Evolutionary conservation across 257 asterid genomes (phyloP), one percentile per base, ranked within the genome.

Genomic region (Fraxinus excelsior): DNA sequence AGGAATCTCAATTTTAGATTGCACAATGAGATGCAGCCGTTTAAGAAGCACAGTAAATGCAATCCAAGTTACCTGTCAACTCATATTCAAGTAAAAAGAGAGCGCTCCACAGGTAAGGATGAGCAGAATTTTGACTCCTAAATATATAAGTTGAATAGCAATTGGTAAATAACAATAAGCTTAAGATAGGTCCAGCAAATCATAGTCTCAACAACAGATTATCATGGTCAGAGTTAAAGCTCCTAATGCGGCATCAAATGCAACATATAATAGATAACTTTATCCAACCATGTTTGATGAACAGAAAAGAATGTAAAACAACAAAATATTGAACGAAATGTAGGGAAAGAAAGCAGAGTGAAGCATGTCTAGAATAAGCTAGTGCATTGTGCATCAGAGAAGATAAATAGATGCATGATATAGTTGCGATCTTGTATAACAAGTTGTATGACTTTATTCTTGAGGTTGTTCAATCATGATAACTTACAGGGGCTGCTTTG

Each of bases 401-500:
- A 58, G 66, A 6, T n/a, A 2, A 5, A 58, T 58, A 58, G 65
- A 12, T 7, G 21, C 25, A 58, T 21, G 10, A 53, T 53, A 10
- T 53, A 10, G 2, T 53, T 19, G 26, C 12, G 1, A 53, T 53
- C 26, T 21, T 53, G 29, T n/a, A 23, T 58, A 3, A 46, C 5
- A 46, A 46, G 0, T 46, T 46, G 6, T 46, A 3, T 3, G n/a
- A 46, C n/a, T 46, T 46, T 46, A 58, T 21, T 23, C 13, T 58
- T 2, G 13, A 58, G 29, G 26, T 14, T 10, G 46, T 29, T 72
- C 49, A 64, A 56, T 4, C 62, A 53, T 49, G 65, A 76, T 23
- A 79, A 82, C 98, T 86, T 79, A 96, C 99, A 91, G 34, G 69
- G 88, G 80, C 79, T 90, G 92, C 84, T 86, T 91, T 80, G 87